Conservation (phyloP, 2,329 filamentous ascomycete species). For the Arthroderma sp. region DNA sequence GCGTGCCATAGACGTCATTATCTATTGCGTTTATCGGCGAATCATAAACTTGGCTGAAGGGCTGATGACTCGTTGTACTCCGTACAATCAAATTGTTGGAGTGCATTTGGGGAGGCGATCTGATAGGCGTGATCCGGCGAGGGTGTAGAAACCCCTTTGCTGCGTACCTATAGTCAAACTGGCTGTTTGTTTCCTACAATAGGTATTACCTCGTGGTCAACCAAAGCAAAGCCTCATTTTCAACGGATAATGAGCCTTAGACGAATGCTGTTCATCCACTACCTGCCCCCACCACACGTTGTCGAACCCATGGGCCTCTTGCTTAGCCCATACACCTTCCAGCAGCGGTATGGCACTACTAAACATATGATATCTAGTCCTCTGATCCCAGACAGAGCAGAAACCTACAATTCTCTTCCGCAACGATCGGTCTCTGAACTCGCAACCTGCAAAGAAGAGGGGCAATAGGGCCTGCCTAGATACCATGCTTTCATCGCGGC, state of each 20-base stretch:
- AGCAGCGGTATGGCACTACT: background rate
- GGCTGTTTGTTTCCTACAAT: too few relatives aligned
- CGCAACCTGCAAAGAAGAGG: background rate
- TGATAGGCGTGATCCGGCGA: too few relatives aligned
- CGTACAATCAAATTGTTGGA: too few relatives aligned
- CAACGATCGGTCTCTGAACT: background rate
- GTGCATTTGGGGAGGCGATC: too few relatives aligned
- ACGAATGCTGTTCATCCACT: background rate
- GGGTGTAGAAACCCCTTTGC: too few relatives aligned
- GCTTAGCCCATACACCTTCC: background rate
- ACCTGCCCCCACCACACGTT: background rate
- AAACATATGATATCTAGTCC: background rate
- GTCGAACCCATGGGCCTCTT: background rate
- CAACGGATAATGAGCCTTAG: background rate
- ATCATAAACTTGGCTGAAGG: too few relatives aligned
- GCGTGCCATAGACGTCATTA: too few relatives aligned
- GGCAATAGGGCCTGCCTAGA: background rate
- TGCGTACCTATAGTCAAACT: too few relatives aligned
- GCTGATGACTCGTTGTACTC: too few relatives aligned
- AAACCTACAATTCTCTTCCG: background rate
- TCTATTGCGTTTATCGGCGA: too few relatives aligned
- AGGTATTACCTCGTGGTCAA: too few relatives aligned
- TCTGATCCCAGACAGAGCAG: background rate
- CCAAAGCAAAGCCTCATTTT: background rate
- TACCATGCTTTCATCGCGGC: background rate